Conservation (phyloP, 2,329 filamentous ascomycete species). For the Catunica adiposa region DNA sequence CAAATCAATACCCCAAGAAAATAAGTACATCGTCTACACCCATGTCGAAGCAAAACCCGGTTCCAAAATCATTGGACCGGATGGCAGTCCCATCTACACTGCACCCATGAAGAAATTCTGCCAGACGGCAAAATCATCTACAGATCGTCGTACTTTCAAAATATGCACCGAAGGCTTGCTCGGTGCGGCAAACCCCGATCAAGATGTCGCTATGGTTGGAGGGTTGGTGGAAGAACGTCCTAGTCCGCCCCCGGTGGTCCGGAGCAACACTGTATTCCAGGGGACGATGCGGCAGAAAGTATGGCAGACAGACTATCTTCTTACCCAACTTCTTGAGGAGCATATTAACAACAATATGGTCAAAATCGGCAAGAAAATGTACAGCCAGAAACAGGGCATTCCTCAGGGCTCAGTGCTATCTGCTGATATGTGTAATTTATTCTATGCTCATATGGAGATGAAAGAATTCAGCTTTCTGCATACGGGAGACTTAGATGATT, state of each 20-base stretch:
- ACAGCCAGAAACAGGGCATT: constrained; percentile 75
- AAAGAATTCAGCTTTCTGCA: constrained; percentile 50
- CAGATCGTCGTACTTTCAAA: constrained; percentile 28
- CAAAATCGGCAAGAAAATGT: constrained; percentile 75
- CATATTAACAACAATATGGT: constrained; percentile 79
- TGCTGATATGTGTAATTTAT: constrained; percentile 79
- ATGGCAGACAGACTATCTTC: constrained; percentile 34
- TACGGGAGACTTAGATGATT: background rate
- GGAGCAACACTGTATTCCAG: constrained; percentile 55
- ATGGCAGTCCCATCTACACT: background rate
- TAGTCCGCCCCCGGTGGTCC: background rate
- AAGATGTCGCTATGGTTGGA: background rate
- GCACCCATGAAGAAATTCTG: constrained; percentile 33
- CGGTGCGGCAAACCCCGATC: background rate
- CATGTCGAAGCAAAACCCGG: constrained; percentile 53
- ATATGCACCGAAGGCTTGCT: constrained; percentile 26
- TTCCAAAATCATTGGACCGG: constrained; percentile 16
- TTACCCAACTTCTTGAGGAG: constrained; percentile 56
- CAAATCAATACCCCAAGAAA: constrained; percentile 35
- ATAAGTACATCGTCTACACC: constrained; percentile 53
- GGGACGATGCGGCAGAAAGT: constrained; percentile 45
- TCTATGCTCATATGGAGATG: constrained; percentile 75
- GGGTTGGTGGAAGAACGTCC: background rate
- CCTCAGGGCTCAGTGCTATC: constrained; percentile 87
- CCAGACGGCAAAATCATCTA: constrained; percentile 30